Percentiles rank a stretch among this genome's conserved stretches.
Evolutionary conservation across 352 stramenopile genomes (phyloP).

Genomic region (Phytopythium vexans): DNA sequence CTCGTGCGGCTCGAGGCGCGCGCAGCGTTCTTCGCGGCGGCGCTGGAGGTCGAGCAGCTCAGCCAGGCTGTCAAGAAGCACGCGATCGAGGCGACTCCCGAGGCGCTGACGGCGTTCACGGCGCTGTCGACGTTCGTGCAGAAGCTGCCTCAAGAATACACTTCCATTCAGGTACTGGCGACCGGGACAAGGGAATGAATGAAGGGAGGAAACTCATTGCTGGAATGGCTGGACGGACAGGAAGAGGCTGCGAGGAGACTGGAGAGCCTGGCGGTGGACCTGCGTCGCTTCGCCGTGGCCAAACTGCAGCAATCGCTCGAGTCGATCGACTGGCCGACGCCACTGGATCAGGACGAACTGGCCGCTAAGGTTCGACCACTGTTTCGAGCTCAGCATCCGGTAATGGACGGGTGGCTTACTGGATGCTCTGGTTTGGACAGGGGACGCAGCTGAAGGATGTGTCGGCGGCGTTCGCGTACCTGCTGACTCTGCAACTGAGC

Average conservation of each 20-base stretch:
- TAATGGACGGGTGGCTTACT: too few relatives aligned
- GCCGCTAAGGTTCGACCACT: conserved; percentile 12
- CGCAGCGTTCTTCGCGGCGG: conserved; percentile 39
- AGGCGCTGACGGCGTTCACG: conserved; percentile 42
- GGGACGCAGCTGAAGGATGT: conserved; percentile 26
- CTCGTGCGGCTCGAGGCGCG: conserved; percentile 36
- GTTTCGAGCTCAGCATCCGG: too few relatives aligned
- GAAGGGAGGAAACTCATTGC: not conserved
- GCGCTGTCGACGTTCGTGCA: conserved; percentile 31
- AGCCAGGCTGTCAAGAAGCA: conserved; percentile 36
- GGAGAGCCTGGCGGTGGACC: conserved; percentile 35
- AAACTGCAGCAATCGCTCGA: conserved; percentile 49
- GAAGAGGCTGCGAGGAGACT: conserved; percentile 40
- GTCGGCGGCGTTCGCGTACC: conserved; percentile 41
- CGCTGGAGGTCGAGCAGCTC: conserved; percentile 49
- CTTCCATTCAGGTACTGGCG: conserved; percentile 37
- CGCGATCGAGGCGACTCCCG: conserved; percentile 35
- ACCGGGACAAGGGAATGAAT: not conserved
- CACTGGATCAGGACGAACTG: conserved; percentile 27
- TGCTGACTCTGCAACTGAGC: conserved; percentile 57
- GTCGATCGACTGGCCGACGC: conserved; percentile 44
- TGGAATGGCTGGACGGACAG: conserved; percentile 14
- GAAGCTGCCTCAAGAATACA: conserved; percentile 39
- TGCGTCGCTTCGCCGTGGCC: conserved; percentile 49
- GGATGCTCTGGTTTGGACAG: conserved; percentile 4